Evolutionary conservation across 2,329 filamentous ascomycete species (phyloP), one percentile per base, ranked within the genome.

Genomic region (Stylonectria norvegica): DNA sequence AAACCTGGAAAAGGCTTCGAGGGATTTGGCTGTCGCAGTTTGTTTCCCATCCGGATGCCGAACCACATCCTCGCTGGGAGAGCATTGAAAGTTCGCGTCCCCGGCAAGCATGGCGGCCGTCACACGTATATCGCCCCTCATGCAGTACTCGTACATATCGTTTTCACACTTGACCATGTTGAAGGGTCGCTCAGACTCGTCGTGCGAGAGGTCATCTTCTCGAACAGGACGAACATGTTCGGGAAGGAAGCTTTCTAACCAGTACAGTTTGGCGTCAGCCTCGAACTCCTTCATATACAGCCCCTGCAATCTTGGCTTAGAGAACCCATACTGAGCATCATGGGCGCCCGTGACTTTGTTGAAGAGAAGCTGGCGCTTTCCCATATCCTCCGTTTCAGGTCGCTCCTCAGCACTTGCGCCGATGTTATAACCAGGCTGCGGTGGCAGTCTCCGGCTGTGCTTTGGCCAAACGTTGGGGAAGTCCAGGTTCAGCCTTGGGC

Each of bases 141-240:
- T 58, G 41, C 62, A 69, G 2, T 47, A 36, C 23, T 63, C 58
- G 49, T 65, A 75, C 7, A 46, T 36, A 1, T 48, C 20, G 40
- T 65, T 65, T 38, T 73, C 70, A 4, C 50, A 31, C 17, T 48
- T 36, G 5, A 58, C 60, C 40, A 68, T 58, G 53, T 65, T 69
- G 40, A 57, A 49, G 11, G n/a, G 15, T 5, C 22, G 15, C 16
- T 40, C 37, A 9, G 31, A 25, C n/a, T 7, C 7, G n/a, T 15
- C 19, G 14, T 34, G 16, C 11, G 30, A 35, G 11, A 25, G 4
- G 8, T 42, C 29, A 6, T 16, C 12, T 14, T 28, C 25, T 28
- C 45, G 36, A 11, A 16, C 22, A 19, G 31, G 14, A 28, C 11
- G 20, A 23, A 2, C 14, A 5, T n/a, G n/a, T n/a, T n/a, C n/a